Conservation (phyloP, 441 rosid species). For the Brassica hybrid region DNA sequence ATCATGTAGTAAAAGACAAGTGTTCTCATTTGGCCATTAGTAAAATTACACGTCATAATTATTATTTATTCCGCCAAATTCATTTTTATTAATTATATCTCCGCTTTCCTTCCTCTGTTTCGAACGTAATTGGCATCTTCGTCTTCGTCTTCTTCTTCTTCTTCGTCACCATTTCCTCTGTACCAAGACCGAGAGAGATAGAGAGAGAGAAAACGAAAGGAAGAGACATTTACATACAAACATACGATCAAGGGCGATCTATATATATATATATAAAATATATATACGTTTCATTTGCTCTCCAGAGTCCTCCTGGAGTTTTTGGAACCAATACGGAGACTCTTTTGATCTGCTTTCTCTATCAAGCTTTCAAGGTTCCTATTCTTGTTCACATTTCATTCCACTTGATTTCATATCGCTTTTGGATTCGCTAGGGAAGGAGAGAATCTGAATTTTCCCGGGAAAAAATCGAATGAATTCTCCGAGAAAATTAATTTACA, state of each 20-base stretch:
- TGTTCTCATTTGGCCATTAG: conserved; percentile 1
- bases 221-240: conserved; percentile 23
- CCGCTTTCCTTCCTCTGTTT: conserved; percentile 37
- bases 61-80: conserved; percentile 4
- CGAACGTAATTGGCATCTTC: conserved; percentile 36
- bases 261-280: not conserved
- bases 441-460: too few relatives aligned
- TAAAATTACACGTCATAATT: conserved; percentile 30
- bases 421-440: too few relatives aligned
- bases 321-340: too few relatives aligned
- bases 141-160: conserved; percentile 23
- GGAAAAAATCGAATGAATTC: too few relatives aligned
- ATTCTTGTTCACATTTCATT: too few relatives aligned
- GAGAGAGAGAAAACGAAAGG: conserved; percentile 27
- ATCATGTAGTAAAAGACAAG: conserved; percentile 29
- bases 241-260: not conserved
- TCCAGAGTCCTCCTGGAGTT: not conserved
- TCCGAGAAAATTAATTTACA: too few relatives aligned
- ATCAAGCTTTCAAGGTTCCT: too few relatives aligned
- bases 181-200: conserved; percentile 4
- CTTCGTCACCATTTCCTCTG: conserved; percentile 9
- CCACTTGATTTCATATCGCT: too few relatives aligned
- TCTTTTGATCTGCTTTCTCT: too few relatives aligned
- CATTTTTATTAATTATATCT: conserved; percentile 15
- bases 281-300: not conserved